These are phyloP conservation scores for Neurospora sp. DNA, from an alignment of 495 filamentous ascomycete genomes.

Conservation along the genomic window DNA sequence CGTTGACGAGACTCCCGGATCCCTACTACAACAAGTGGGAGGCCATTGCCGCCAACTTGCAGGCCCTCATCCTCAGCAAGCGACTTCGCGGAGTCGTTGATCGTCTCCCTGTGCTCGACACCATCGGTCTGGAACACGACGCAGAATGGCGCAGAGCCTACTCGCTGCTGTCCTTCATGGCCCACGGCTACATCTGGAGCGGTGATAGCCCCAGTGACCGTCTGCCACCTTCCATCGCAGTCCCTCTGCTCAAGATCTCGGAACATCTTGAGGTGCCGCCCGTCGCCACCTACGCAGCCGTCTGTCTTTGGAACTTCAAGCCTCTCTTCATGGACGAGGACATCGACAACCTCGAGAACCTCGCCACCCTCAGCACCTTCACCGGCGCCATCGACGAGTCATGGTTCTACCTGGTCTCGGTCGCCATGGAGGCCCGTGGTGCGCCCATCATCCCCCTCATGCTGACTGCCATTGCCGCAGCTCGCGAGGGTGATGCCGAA, in stretches of 20 bases:
- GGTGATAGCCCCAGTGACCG: conserved; percentile 72
- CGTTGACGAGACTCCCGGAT: conserved; percentile 68
- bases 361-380: conserved; percentile 77
- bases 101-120: conserved; percentile 69
- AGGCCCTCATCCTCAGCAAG: conserved; percentile 73
- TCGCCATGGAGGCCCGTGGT: conserved; percentile 90
- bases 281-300: conserved; percentile 87
- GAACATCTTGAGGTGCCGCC: conserved; percentile 76
- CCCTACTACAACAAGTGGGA: conserved; percentile 94
- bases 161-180: conserved; percentile 73
- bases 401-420: conserved; percentile 94
- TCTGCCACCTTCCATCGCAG: conserved; percentile 74
- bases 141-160: conserved; percentile 91
- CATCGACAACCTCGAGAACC: conserved; percentile 71
- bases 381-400: conserved; percentile 96
- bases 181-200: conserved; percentile 93
- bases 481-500: conserved; percentile 54
- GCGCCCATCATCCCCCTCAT: conserved; percentile 82
- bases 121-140: conserved; percentile 64
- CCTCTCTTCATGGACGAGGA: conserved; percentile 72
- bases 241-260: conserved; percentile 72
- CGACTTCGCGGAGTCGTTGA: conserved; percentile 68
- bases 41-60: conserved; percentile 70
- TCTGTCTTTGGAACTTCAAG: conserved; percentile 94
- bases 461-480: conserved; percentile 77